Evolutionary conservation across 2,329 filamentous ascomycete genomes (phyloP), one percentile per base, ranked within the genome.

Genomic region (Paecilomyces variotii): DNA sequence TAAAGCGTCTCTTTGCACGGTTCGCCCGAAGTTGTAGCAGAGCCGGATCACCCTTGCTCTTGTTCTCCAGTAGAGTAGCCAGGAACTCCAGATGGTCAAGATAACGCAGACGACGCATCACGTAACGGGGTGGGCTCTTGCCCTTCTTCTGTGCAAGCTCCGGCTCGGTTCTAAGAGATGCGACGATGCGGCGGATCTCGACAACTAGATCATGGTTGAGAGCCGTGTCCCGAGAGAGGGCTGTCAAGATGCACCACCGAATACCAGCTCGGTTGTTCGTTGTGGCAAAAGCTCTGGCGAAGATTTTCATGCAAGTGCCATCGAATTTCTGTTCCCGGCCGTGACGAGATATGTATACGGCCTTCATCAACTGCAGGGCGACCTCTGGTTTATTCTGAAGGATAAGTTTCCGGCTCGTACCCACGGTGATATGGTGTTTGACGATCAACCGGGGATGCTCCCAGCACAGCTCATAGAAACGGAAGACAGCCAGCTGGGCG

Each of bases 171-270:
- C 39, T 45, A 9, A 56, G 58, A 14, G 51, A 50, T 25, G 56
- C 65, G 26, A 72, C 50, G 28, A 71, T 55, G 4, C 69, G 68
- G 28, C 67, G 63, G 7, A 67, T 65, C 57, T 76, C 75, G 19
- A 68, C 69, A 1, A 74, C 60, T 28, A 77, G 69, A 54, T 72
- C 66, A 26, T 57, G 66, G 45, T 59, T 67, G 26, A 71, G 57
- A 11, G 70, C 67, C 32, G 69, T 72, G 2, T 62, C 60, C 28
- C 74, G 70, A 28, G 70, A 65, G 26, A 76, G 63, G n/a, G 66
- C 71, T 1, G 72, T 72, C 56, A 75, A 56, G 49, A 76, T 67
- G 54, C 73, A 75, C 75, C 75, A 77, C 54, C 74, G 72, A 2
- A 76, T 61, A 1, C 74, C 75, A n/a, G 67, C 64, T 6, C 72